Evolutionary conservation across 1,284 basidiomycete species (phyloP).

Genomic region (Hemileia vastatrix): DNA sequence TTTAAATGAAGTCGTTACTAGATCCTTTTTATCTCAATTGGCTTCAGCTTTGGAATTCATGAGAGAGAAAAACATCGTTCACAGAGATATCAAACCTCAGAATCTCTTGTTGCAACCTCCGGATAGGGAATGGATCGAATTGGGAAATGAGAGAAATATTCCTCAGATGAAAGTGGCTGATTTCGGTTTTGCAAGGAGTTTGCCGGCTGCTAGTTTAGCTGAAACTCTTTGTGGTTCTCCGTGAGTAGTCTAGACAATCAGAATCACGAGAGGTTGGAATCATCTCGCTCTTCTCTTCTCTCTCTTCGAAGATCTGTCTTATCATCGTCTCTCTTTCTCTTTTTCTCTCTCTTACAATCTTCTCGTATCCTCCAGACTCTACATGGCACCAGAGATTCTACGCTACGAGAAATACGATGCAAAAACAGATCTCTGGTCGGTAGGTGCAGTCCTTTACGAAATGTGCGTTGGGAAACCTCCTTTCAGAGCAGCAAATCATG

Average conservation of each 20-base stretch:
- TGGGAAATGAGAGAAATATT: constrained; percentile 79
- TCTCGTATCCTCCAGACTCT: constrained; percentile 60
- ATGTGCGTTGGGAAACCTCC: constrained; percentile 88
- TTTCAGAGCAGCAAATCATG: constrained; percentile 88
- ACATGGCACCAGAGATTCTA: constrained; percentile 98
- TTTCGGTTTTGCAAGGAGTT: constrained; percentile 88
- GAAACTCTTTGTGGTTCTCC: constrained; percentile 96
- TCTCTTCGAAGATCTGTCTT: no score
- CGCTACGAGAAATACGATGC: constrained; percentile 96
- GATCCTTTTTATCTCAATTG: constrained; percentile 46
- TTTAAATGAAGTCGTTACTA: constrained; percentile 4
- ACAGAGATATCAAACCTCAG: constrained; percentile 95
- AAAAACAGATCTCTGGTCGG: constrained; percentile 94
- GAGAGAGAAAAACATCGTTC: constrained; percentile 76
- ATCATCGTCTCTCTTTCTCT: no score
- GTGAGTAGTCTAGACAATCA: constrained; percentile 49
- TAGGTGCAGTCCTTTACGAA: constrained; percentile 91
- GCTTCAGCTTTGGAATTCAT: constrained; percentile 85
- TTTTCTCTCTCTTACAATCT: no score
- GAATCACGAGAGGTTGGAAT: no score
- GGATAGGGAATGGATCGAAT: constrained; percentile 62
- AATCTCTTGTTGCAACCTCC: constrained; percentile 84
- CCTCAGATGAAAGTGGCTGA: constrained; percentile 91
- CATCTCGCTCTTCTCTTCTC: constrained; percentile 18
- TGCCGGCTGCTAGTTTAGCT: constrained; percentile 85